Base-by-base conservation (phyloP, 345 rosid genomes). In the Combretum micranthum region DNA sequence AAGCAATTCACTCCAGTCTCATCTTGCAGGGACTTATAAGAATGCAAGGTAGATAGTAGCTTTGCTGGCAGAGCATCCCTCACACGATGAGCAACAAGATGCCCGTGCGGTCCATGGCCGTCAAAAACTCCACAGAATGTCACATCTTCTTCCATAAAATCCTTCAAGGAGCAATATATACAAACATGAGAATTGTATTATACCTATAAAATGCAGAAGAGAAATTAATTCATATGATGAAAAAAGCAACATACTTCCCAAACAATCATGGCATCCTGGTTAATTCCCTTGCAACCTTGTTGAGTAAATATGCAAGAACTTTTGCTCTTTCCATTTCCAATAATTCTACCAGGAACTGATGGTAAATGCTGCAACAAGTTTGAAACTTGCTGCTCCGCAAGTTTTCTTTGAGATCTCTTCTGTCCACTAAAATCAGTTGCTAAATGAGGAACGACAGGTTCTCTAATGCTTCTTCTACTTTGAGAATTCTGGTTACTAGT, bases 81-180 rank as follows among this genome's bases (percentile, higher is more conserved):
- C 51, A 93, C 97, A 72, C 77, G 82, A 81, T 75, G 89, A 43
- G 99, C 99, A 71, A 87, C 99, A 94, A 83, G 72, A 68, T 93
- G 97, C 66, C 99, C 99, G 53, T 67, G 82, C 1, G 99, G 97
- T 51, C 99, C 99, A 50, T 93, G 99, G 11, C 99, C 99, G 77
- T 93, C 99, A 69, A 93, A 93, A 50, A 93, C 88, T 62, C 97
- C 99, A 79, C 97, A 87, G 69, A 93, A 87, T 47, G 85, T 60
- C 19, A 91, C 82, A 32, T 7, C 39, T 32, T 32, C 39, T 32
- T 11, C 39, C 39, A 32, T 32, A 32, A 32, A 32, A 69, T 89
- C 99, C 52, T 81, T 69, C 74, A 86, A 79, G 0, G 97, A 82
- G 56, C 86, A 83, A 68, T 89, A 93, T 64, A 82, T 85, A 32